Conservation (phyloP, 208 protist genomes). For the Crithidia thermophila region DNA sequence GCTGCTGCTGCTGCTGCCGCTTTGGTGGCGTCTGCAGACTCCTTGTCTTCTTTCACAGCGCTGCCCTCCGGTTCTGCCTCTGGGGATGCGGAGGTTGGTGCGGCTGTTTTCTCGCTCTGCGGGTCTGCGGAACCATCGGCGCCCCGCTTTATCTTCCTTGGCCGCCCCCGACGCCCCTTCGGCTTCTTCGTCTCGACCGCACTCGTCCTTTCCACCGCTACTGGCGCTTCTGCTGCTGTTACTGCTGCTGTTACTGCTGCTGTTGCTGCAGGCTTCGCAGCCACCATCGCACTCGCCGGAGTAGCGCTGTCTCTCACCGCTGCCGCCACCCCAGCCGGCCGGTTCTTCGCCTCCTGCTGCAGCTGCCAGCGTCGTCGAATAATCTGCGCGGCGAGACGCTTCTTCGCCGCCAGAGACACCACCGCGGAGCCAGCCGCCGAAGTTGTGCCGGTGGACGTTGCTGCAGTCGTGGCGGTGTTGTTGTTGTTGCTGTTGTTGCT, state of each 20-base stretch:
- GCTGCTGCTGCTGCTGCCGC: not conserved
- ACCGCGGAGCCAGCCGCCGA: not conserved
- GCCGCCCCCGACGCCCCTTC: too few species aligned
- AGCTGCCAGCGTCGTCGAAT: constrained; percentile 33
- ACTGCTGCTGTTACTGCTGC: constrained; percentile 2
- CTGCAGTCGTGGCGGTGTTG: too few species aligned
- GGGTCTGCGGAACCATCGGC: too few species aligned
- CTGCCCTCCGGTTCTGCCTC: too few species aligned
- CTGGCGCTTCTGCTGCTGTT: constrained; percentile 2
- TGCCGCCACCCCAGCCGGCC: not conserved
- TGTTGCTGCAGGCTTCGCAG: not conserved
- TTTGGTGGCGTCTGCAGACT: not conserved
- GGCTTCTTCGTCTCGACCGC: too few species aligned
- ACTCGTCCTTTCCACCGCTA: too few species aligned
- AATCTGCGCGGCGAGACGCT: constrained; percentile 21
- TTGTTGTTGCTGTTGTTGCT: too few species aligned
- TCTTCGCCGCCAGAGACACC: constrained; percentile 14
- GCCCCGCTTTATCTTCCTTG: too few species aligned
- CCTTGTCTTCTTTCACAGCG: not conserved
- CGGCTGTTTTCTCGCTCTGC: too few species aligned
- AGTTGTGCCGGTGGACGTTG: too few species aligned
- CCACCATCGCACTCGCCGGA: not conserved
- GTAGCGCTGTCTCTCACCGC: not conserved
- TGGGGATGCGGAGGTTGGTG: too few species aligned
- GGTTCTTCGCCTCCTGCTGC: constrained; percentile 16